Evolutionary conservation across 768 basidiomycete genomes (phyloP).

Genomic region (Lactarius sp.): DNA sequence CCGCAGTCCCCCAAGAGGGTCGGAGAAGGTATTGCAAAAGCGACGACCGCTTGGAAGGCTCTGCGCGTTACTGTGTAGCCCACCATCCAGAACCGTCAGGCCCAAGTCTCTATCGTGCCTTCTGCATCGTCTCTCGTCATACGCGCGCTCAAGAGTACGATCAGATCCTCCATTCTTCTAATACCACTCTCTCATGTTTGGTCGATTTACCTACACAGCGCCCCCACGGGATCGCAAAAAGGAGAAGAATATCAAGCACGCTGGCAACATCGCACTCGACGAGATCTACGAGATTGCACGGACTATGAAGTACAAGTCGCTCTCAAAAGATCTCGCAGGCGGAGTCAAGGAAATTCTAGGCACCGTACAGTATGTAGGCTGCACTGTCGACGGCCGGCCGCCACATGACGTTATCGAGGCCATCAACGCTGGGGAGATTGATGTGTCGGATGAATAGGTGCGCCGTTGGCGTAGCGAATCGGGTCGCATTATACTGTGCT

Average conservation of each 20-base stretch:
- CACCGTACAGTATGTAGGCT: conserved; percentile 94
- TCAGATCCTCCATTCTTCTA: not conserved
- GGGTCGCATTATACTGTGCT: not conserved
- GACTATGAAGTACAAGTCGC: conserved; percentile 90
- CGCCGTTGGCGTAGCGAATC: not conserved
- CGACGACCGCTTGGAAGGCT: conserved; percentile 97
- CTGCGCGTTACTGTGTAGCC: conserved; percentile 98
- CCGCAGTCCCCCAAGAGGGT: conserved; percentile 99
- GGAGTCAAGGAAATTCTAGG: conserved; percentile 97
- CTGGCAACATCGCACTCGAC: conserved; percentile 88
- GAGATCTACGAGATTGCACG: conserved; percentile 95
- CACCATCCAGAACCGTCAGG: conserved; percentile 99
- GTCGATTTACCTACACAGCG: conserved; percentile 45
- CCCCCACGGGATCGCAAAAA: conserved; percentile 99
- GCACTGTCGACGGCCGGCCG: conserved; percentile 90
- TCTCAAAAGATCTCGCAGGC: conserved; percentile 86
- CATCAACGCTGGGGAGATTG: conserved; percentile 79
- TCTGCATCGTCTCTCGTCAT: conserved; percentile 97
- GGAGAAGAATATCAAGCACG: conserved; percentile 99
- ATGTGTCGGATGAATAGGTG: conserved; percentile 78
- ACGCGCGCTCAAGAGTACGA: conserved; percentile 90
- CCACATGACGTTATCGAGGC: conserved; percentile 91
- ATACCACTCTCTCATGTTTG: not conserved
- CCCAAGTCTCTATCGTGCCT: conserved; percentile 91
- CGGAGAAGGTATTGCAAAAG: conserved; percentile 99